Evolutionary conservation across 257 asterid species (phyloP), one percentile per base, ranked within the genome.

Genomic region (Agastache rugosa): DNA sequence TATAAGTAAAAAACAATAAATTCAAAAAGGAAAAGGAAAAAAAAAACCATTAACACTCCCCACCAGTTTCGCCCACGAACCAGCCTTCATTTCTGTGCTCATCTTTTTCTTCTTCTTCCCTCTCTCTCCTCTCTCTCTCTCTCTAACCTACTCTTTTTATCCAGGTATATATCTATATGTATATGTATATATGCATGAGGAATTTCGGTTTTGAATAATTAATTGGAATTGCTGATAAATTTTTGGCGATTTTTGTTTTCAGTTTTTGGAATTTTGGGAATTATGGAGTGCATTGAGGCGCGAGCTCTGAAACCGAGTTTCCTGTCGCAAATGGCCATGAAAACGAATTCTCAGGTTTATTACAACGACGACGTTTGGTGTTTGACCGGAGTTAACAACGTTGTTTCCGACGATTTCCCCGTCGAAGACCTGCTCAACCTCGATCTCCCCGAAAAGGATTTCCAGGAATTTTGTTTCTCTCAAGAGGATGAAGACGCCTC

Each of bases 381-480:
- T 77, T 79, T 87, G 45, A 56, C 91, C 58, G 92, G 89, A 12
- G 77, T 86, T 20, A 89, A 84, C 84, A 75, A 20, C 85, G 96
- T 61, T n/a, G 55, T 77, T 2, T 60, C 76, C 53, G 97, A 96
- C 55, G 99, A 96, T 84, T 96, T 96, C 73, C 92, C 97, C 23
- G 96, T 96, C 14, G 99, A 96, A 50, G 99, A 96, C 74, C 97
- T 96, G 17, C 91, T 96, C 23, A 93, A 96, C 83, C 93, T 96
- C 47, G 97, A 95, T 67, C 91, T 95, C 77, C 79, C 98, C 60
- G 97, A 87, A 6, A 87, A 90, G 44, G 92, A 87, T 23, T 86
- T 87, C 75, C 86, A 82, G 69, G 96, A 84, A 0, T 86, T 69
- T 11, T 68, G 75, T 27, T 56, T 72, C 0, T 75, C 75, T 5